Evolutionary conservation across 169 alveolate genomes (phyloP), one percentile per base, ranked within the genome.

Genomic region (Cryptosporidium andersoni): DNA sequence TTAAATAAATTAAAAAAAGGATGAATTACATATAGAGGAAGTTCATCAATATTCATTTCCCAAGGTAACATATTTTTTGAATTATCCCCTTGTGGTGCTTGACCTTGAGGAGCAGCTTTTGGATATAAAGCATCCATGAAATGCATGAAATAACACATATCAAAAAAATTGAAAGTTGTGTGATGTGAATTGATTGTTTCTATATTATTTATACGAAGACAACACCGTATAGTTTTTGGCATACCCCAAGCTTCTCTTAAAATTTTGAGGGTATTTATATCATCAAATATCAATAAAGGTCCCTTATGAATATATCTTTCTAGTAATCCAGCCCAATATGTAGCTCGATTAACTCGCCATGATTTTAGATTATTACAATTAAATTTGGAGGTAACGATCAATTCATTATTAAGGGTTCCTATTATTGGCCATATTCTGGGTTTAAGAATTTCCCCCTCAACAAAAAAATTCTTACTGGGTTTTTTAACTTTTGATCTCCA

Each of bases 251-350:
- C 11, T 39, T 42, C 48, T 14, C 60, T 14, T 9, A 74, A 36
- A 7, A 58, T 39, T 43, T 37, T 39, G n/a, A 58, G 14, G 14
- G 43, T 14, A 9, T 16, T 39, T 56, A 11, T 40, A 40, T 43
- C 4, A n/a, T 74, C 68, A 9, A 48, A 58, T 48, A 74, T 16
- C 12, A 74, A 16, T 47, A 66, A 40, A 9, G 85, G 62, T 3
- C 85, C 85, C 45, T 74, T 74, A 60, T 14, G 12, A 6, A 74
- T 74, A 39, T 74, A 74, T 42, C 85, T 74, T n/a, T 74, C 74
- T 60, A 74, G 25, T 68, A 74, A 58, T 47, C 85, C 85, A 45
- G 85, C 68, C 85, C 85, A 74, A 60, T 74, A 74, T 74, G 34
- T 51, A 58, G 85, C 85, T 47, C 85, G 55, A 47, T 74, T 74